Evolutionary conservation across 352 stramenopile genomes (phyloP).

Genomic region (Pythium coloratum): DNA sequence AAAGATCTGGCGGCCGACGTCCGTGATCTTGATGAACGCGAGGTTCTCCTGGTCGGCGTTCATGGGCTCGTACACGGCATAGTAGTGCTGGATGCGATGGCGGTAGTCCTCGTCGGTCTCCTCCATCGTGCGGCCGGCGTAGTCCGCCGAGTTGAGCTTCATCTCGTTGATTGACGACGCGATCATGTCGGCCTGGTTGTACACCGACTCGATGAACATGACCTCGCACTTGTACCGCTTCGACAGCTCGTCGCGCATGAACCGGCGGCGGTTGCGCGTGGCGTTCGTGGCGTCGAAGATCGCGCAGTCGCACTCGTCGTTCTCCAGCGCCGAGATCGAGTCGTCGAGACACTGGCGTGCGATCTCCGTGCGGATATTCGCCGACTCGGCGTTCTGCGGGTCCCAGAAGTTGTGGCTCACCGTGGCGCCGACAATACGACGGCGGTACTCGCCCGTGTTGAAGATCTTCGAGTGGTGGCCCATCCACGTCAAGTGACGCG

Average conservation of each 20-base stretch:
- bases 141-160: slow-evolving; percentile 83
- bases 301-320: slow-evolving; percentile 71
- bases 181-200: slow-evolving; percentile 69
- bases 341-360: slow-evolving; percentile 72
- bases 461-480: slow-evolving; percentile 80
- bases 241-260: slow-evolving; percentile 54
- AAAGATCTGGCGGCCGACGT: slow-evolving; percentile 81
- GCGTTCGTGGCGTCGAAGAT: slow-evolving; percentile 87
- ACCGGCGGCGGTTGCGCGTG: slow-evolving; percentile 61
- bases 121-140: slow-evolving; percentile 68
- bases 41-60: slow-evolving; percentile 51
- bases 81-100: slow-evolving; percentile 80
- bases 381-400: slow-evolving; percentile 69
- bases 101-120: slow-evolving; percentile 75
- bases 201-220: slow-evolving; percentile 86
- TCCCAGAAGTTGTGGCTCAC: slow-evolving; percentile 85
- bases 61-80: slow-evolving; percentile 68
- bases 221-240: slow-evolving; percentile 75
- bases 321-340: slow-evolving; percentile 63
- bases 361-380: slow-evolving; percentile 67
- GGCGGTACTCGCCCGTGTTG: slow-evolving; percentile 83
- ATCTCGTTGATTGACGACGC: slow-evolving; percentile 84
- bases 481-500: slow-evolving; percentile 85
- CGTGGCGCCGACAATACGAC: slow-evolving; percentile 58
- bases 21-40: slow-evolving; percentile 82